These are phyloP conservation scores for Coriaria nepalensis DNA, from an alignment of 306 rosid species.

Conservation along the genomic window DNA sequence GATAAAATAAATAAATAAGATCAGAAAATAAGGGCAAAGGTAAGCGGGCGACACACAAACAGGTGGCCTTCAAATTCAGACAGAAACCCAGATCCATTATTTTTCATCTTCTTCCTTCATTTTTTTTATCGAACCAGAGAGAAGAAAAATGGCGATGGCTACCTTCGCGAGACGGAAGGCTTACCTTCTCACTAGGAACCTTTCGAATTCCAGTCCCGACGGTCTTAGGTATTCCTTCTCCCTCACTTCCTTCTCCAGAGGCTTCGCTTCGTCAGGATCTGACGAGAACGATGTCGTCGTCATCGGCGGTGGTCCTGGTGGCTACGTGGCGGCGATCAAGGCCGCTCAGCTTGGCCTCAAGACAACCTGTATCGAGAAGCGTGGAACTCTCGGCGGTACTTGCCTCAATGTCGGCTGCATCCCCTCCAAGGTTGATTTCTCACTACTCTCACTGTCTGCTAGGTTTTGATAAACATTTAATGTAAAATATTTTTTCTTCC, in stretches of 20 bases:
- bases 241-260: conserved; percentile 36
- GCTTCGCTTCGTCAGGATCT: conserved; percentile 76
- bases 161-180: conserved; percentile 77
- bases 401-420: conserved; percentile 99
- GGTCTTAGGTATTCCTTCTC: conserved; percentile 33
- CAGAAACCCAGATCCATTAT: no score
- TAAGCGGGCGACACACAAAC: no score
- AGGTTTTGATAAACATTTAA: background rate
- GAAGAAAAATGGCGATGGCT: conserved; percentile 50
- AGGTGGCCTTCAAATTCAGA: no score
- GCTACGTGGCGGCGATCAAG: conserved; percentile 97
- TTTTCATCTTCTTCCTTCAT: no score
- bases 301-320: conserved; percentile 98
- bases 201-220: conserved; percentile 25
- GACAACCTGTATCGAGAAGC: conserved; percentile 97
- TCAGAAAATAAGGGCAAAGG: no score
- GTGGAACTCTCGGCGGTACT: conserved; percentile 93
- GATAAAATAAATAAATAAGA: no score
- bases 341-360: conserved; percentile 93
- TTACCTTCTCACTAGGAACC: conserved; percentile 31
- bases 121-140: no score
- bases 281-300: conserved; percentile 87
- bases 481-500: background rate
- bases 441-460: background rate
- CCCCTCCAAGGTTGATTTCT: conserved; percentile 67